Conservation (phyloP, 805 yeast genomes). For the Starmerella apicola region DNA sequence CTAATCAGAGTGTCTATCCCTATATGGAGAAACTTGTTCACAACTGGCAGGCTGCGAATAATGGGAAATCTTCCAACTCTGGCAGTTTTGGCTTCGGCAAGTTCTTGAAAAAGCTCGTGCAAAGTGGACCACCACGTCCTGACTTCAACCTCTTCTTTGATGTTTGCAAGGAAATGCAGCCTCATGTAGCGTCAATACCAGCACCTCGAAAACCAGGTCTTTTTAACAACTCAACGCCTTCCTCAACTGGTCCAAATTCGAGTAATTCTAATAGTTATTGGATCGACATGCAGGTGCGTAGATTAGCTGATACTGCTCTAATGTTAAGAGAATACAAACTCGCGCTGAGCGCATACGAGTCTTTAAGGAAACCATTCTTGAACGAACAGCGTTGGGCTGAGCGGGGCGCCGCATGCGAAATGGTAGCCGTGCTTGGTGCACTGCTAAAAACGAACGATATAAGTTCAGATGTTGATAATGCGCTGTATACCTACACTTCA, state of each 20-base stretch:
- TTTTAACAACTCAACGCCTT: neutral
- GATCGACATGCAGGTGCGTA: conserved; percentile 57
- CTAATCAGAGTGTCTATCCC: conserved; percentile 48
- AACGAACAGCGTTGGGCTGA: conserved; percentile 70
- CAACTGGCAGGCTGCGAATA: conserved; percentile 38
- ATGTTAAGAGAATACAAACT: conserved; percentile 80
- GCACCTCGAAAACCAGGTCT: conserved; percentile 7
- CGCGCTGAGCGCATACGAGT: conserved; percentile 73
- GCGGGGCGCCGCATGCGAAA: conserved; percentile 77
- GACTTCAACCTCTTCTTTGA: conserved; percentile 14
- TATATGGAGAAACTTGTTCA: conserved; percentile 76
- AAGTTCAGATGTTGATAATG: conserved; percentile 46
- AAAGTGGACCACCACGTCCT: conserved; percentile 17
- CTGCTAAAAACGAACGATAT: conserved; percentile 37
- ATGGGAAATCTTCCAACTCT: neutral
- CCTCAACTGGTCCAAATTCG: too few relatives aligned
- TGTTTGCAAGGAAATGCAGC: conserved; percentile 16
- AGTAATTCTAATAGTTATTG: conserved; percentile 5
- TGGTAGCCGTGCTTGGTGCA: conserved; percentile 62
- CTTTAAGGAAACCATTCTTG: conserved; percentile 62
- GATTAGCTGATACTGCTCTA: conserved; percentile 84
- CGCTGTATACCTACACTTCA: conserved; percentile 62
- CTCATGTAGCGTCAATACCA: conserved; percentile 19
- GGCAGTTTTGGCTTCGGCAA: conserved; percentile 15
- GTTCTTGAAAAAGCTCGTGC: conserved; percentile 15